Conservation (phyloP, 768 basidiomycete species). For the Polyporus arcularius region DNA sequence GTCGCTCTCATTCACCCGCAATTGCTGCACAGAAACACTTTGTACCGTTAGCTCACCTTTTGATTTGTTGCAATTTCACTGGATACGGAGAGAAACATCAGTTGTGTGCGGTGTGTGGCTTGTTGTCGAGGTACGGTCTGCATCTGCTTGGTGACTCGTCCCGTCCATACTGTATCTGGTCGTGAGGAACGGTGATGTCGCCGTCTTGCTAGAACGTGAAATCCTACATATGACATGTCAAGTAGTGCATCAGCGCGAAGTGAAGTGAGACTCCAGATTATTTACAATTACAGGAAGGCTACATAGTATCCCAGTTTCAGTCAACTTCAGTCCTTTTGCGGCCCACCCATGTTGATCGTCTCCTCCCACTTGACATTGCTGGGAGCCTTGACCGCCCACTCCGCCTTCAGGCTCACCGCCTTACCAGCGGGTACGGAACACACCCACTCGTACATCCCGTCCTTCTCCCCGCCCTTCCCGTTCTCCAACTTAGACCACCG, state of each 20-base stretch:
- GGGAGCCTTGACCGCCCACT: conserved; percentile 53
- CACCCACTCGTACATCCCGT: conserved; percentile 58
- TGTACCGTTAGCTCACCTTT: conserved; percentile 19
- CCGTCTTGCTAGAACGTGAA: no score
- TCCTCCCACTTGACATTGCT: conserved; percentile 31
- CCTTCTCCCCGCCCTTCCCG: conserved; percentile 52
- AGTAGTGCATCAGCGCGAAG: no score
- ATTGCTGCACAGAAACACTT: conserved; percentile 18
- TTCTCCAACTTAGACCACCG: conserved; percentile 42
- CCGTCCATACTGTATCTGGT: no score
- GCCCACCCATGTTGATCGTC: not conserved
- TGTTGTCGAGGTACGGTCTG: not conserved
- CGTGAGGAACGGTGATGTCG: no score
- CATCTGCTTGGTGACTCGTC: no score
- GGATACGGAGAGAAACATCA: conserved; percentile 15
- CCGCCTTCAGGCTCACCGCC: conserved; percentile 44
- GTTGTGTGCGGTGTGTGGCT: not conserved
- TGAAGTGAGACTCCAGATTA: no score
- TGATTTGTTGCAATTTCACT: conserved; percentile 13
- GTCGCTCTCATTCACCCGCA: not conserved
- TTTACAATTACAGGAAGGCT: no score
- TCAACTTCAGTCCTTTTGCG: no score
- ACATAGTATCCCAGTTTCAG: no score
- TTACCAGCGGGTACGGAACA: conserved; percentile 44
- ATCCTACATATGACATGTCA: no score